Percentiles rank a stretch among this genome's conserved stretches.
These are phyloP conservation scores for Eimeria mitis DNA, from an alignment of 169 alveolate genomes.

Conservation along the genomic window DNA sequence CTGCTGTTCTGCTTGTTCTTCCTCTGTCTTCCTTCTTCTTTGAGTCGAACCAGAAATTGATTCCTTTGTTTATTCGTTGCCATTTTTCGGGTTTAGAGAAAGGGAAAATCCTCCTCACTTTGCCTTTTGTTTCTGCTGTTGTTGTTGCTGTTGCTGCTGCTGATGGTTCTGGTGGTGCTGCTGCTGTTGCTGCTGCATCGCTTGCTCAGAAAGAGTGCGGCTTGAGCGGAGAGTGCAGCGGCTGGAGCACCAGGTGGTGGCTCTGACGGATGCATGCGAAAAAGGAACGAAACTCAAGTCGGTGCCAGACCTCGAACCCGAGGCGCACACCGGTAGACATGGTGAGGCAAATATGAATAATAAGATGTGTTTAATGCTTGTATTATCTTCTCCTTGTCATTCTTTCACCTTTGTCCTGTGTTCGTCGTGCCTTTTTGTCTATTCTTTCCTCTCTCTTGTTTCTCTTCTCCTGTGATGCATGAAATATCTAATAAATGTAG, in stretches of 20 bases:
- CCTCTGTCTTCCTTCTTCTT: not conserved
- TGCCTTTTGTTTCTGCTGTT: not conserved
- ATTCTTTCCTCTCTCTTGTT: not conserved
- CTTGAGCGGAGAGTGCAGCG: conserved; percentile 66
- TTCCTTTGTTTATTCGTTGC: not conserved
- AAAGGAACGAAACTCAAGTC: conserved; percentile 10
- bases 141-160: not conserved
- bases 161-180: not conserved
- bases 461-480: not conserved
- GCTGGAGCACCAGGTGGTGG: conserved; percentile 38
- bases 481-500: not conserved
- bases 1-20: too few relatives aligned
- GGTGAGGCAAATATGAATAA: not conserved
- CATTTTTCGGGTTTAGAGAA: not conserved
- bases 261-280: conserved; percentile 31
- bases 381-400: too few relatives aligned
- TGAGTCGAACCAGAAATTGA: not conserved
- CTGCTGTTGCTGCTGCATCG: not conserved
- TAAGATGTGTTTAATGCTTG: too few relatives aligned
- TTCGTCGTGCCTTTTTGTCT: too few relatives aligned
- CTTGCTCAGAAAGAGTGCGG: conserved; percentile 32
- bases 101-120: not conserved
- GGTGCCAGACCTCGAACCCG: conserved; percentile 7
- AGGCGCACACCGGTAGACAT: conserved; percentile 1
- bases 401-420: too few relatives aligned